Percentiles rank a stretch among this genome's conserved stretches.
These are phyloP conservation scores for Daldinia bambusicola DNA, from an alignment of 495 filamentous ascomycete species.

Conservation along the genomic window DNA sequence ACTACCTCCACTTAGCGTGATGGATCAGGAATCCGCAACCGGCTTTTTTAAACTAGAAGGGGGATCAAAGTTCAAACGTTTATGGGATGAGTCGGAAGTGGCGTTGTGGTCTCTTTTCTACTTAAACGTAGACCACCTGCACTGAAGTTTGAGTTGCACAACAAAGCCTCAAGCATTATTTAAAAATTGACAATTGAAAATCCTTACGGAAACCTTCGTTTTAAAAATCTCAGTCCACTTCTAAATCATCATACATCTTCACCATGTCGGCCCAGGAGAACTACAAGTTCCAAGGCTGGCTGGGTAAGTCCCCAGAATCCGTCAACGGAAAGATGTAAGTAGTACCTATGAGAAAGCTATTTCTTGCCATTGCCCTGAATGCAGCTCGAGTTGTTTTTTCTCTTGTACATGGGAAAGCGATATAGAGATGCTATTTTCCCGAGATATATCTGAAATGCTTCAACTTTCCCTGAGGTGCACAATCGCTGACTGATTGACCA, in stretches of 20 bases:
- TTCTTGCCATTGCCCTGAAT: no score
- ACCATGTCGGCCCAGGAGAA: slow-evolving; percentile 29
- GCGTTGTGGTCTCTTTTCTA: neutral
- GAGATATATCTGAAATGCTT: slow-evolving; percentile 1
- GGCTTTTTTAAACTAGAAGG: neutral
- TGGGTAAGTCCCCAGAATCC: slow-evolving; percentile 69
- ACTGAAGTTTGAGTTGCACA: neutral
- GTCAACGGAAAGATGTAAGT: slow-evolving; percentile 71
- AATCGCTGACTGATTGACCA: neutral
- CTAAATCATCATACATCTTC: neutral
- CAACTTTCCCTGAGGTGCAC: neutral
- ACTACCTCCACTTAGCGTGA: neutral
- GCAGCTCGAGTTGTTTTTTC: neutral
- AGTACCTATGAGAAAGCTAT: neutral
- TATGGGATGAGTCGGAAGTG: neutral
- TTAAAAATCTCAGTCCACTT: neutral
- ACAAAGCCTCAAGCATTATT: neutral
- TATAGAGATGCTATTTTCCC: neutral
- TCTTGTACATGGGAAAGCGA: neutral
- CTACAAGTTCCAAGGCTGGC: slow-evolving; percentile 80
- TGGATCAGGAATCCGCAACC: neutral
- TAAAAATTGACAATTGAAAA: neutral
- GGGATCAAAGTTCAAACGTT: neutral
- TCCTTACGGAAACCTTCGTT: neutral
- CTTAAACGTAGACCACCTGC: neutral